Base-by-base conservation (phyloP, 805 yeast species). In the Metschnikowia anglica region DNA sequence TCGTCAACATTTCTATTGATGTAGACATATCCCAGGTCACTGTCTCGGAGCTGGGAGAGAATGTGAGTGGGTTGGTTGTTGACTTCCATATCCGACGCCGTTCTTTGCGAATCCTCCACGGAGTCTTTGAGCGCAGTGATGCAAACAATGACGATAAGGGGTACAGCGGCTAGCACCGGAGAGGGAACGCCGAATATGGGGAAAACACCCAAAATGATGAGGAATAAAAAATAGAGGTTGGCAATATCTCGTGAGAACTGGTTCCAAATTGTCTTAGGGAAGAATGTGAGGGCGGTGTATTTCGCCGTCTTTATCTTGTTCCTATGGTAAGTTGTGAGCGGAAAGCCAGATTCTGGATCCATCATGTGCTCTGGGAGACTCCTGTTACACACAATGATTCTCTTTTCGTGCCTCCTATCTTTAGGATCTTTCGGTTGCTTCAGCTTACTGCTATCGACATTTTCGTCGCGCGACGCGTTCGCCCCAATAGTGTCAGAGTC, bases 111-210 rank as follows among this genome's bases (percentile, higher is more conserved):
- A 61, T 85, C 95, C 63, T 85, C 95, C 52, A 85, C 70, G 0
- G 84, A 90, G 63, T 86, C 93, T 56, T 84, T 83, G 49, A 81
- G 58, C 4, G 88, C 90, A 2, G 93, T 85, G 49, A 85, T 68
- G 41, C 73, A 70, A 15, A 85, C 89, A 68, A 85, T 85, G 43
- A 85, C 90, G 60, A 85, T 83, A 58, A 85, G 76, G 2, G 95
- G 95, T 25, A 85, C 90, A 2, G 89, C 86, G 16, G 85, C 83
- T 55, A 85, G 67, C 1, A 80, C 91, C 1, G 93, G 89, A 46
- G 71, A 72, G 24, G 77, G 72, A 16, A 83, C 89, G 35, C 95
- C 95, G 59, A 85, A 85, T 34, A 85, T 78, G n/a, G 55, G 51
- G 43, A 60, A 60, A 5, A 70, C 68, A 10, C 84, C 83, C 49